Conservation (phyloP, 208 protist species). For the Acanthamoeba royreba region DNA sequence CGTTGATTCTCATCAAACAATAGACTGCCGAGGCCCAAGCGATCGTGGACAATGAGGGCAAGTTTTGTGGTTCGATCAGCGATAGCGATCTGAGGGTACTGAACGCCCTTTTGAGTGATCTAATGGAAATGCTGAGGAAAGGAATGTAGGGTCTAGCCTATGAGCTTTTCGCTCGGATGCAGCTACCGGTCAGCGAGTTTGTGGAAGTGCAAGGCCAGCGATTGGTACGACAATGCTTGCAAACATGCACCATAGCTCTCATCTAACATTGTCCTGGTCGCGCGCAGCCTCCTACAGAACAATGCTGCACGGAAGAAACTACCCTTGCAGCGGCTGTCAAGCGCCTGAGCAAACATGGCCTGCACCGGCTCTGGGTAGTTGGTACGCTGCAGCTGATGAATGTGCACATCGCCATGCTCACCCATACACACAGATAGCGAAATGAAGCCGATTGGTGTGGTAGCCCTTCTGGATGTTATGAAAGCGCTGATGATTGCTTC, state of each 20-base stretch:
- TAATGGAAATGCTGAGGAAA: not conserved
- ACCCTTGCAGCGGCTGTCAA: not conserved
- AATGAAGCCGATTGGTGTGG: not conserved
- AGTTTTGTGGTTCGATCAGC: slow-evolving; percentile 25
- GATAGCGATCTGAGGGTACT: slow-evolving; percentile 23
- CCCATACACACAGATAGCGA: not conserved
- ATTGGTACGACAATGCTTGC: too few relatives aligned
- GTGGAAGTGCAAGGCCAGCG: not conserved
- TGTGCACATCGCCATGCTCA: not conserved
- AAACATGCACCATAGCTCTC: not conserved
- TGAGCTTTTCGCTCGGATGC: slow-evolving; percentile 6
- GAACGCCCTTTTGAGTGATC: not conserved
- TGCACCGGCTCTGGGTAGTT: not conserved
- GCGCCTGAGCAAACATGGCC: not conserved
- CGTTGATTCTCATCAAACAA: not conserved
- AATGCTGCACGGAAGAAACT: not conserved
- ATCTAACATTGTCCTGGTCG: not conserved
- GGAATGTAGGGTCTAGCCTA: not conserved
- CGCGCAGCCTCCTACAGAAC: not conserved
- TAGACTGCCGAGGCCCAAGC: not conserved
- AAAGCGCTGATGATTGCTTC: slow-evolving; percentile 13
- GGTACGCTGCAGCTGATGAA: not conserved
- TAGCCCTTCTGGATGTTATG: not conserved
- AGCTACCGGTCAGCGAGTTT: slow-evolving; percentile 28
- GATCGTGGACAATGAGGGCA: not conserved